Conservation (phyloP, 257 asterid species). For the Striga asiatica region DNA sequence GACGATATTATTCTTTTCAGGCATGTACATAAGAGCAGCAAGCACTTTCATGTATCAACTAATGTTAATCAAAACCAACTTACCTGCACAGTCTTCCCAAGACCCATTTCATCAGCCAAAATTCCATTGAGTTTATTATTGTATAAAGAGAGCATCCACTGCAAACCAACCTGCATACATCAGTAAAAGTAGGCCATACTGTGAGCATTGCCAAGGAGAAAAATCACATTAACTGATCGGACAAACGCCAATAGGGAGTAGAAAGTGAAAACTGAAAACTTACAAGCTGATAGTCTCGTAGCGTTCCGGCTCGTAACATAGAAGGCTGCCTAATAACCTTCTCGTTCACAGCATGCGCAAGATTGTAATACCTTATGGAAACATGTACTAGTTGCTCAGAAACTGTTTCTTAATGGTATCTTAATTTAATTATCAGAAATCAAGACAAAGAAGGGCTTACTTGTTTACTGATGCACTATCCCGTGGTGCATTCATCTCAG, state of each 20-base stretch:
- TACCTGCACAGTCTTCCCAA: conserved; percentile 99
- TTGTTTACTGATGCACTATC: conserved; percentile 86
- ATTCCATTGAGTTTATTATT: conserved; percentile 95
- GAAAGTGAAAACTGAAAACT: conserved; percentile 22
- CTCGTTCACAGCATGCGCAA: conserved; percentile 98
- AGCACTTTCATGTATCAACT: neutral
- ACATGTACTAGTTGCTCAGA: neutral
- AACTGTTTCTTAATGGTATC: neutral
- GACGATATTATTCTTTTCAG: neutral
- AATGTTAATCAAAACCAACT: conserved; percentile 15
- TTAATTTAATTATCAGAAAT: conserved; percentile 6
- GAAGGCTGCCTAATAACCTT: conserved; percentile 93
- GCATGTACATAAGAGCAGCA: neutral
- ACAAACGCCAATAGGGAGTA: conserved; percentile 12
- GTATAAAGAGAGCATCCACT: conserved; percentile 98
- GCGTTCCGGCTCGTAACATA: conserved; percentile 86
- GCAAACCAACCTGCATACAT: conserved; percentile 88
- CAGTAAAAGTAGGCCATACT: conserved; percentile 13
- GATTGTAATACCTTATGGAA: conserved; percentile 71
- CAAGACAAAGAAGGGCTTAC: conserved; percentile 31
- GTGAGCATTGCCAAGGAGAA: conserved; percentile 11
- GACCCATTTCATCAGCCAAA: conserved; percentile 99
- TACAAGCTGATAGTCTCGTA: conserved; percentile 96
- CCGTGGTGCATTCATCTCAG: conserved; percentile 97
- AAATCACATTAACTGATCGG: conserved; percentile 11